Base-by-base conservation (phyloP, 495 filamentous ascomycete genomes). In the Lepidopterella palustris region DNA sequence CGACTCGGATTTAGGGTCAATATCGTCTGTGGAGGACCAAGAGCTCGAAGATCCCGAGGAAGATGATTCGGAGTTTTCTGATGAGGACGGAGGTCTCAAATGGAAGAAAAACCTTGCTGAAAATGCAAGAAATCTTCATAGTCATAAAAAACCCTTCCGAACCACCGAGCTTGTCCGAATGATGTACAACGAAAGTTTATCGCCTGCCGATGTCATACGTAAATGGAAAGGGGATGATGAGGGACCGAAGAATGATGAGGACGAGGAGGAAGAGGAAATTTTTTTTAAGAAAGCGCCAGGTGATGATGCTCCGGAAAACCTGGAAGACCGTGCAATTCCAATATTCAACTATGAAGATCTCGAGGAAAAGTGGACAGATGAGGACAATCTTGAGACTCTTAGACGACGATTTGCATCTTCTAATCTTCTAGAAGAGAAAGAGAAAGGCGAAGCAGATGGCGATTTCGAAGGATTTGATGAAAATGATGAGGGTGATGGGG, bases 1-100 rank as follows among this genome's bases (percentile, higher is more conserved):
- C 66, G 93, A 98, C 68, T 97, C 92, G 5, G 95, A 97, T 70
- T 76, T 97, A 3, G 93, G 93, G 11, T 97, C 93, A 13, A 74
- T 96, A 32, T 95, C 87, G n/a, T 82, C 80, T 2, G 85, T 77
- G 3, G 84, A 82, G 11, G 82, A 84, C 28, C 78, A 81, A 52
- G 77, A 81, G 18, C 62, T 86, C 2, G 83, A 90, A 21, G 81
- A 81, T 25, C 80, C 79, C 1, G 73, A 81, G 0, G 78, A 80
- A 10, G 77, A 80, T 18, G 78, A 79, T 0, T 73, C 74, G 4
- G 84, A 70, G 13, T 77, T 77, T 5, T 76, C 73, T 8, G 87
- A 87, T 28, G 87, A 88, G 45, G 84, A 85, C 18, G 84, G 83
- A 2, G 82, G 78, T 6, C 57, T 84, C 1, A 78, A 81, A 50